These are phyloP conservation scores for Alternaria gaisen DNA, from an alignment of 2,329 filamentous ascomycete species.

Conservation along the genomic window DNA sequence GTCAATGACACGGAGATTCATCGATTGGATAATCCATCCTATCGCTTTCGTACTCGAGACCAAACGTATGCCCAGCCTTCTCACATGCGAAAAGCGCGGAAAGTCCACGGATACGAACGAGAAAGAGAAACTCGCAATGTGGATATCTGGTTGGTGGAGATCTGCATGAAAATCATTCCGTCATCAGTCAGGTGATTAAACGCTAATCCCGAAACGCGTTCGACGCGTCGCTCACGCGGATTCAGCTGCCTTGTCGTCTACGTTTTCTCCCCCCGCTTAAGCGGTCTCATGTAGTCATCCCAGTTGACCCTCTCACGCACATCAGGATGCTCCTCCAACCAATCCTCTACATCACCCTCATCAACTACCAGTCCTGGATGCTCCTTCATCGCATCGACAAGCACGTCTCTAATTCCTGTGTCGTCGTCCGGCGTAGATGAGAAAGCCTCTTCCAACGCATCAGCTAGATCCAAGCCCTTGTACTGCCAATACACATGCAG, in stretches of 20 bases:
- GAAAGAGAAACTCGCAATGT: not conserved
- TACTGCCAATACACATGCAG: slow-evolving; percentile 20
- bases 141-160: not conserved
- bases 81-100: not conserved
- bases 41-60: not conserved
- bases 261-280: not conserved
- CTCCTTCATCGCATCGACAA: slow-evolving; percentile 5
- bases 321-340: slow-evolving; percentile 15
- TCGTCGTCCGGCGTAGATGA: slow-evolving; percentile 13
- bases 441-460: slow-evolving; percentile 15
- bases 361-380: slow-evolving; percentile 16
- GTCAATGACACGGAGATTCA: not conserved
- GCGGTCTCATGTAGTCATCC: not conserved
- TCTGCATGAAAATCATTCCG: not conserved
- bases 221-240: not conserved
- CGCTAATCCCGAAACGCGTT: not conserved
- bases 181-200: not conserved
- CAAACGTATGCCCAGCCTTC: not conserved
- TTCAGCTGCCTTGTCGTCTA: not conserved
- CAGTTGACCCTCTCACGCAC: slow-evolving; percentile 8
- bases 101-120: no score
- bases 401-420: slow-evolving; percentile 4
- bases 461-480: slow-evolving; percentile 2
- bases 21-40: not conserved
- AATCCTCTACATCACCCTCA: slow-evolving; percentile 13